Percentiles rank a stretch among this genome's conserved stretches.
Evolutionary conservation across 805 yeast genomes (phyloP).

Genomic region (Candida verbasci): DNA sequence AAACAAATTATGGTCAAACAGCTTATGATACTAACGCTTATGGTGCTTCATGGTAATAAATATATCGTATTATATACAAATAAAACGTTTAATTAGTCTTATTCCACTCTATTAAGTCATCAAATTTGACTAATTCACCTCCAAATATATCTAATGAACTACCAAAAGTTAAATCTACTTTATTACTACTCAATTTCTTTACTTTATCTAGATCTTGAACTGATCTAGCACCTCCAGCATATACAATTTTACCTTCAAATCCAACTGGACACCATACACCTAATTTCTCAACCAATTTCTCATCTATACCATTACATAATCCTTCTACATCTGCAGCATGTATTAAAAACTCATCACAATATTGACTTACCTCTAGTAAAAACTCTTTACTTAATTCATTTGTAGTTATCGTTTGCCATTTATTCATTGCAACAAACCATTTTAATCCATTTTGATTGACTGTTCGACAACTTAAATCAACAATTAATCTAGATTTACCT

Average conservation of each 20-base stretch:
- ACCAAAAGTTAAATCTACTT: constrained; percentile 89
- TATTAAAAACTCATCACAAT: constrained; percentile 82
- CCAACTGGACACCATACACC: constrained; percentile 70
- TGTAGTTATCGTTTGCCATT: constrained; percentile 90
- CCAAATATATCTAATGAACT: constrained; percentile 95
- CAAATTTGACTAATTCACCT: constrained; percentile 72
- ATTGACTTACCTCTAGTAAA: constrained; percentile 49
- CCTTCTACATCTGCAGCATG: constrained; percentile 99
- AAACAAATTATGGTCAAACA: constrained; percentile 25
- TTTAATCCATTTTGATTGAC: constrained; percentile 21
- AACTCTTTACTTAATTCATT: constrained; percentile 51
- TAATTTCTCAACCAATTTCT: constrained; percentile 61
- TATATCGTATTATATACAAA: not conserved
- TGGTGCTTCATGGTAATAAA: constrained; percentile 28
- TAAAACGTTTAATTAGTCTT: constrained; percentile 5
- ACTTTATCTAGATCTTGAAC: constrained; percentile 67
- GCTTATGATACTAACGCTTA: constrained; percentile 29
- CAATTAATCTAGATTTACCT: constrained; percentile 66
- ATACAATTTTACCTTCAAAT: constrained; percentile 67
- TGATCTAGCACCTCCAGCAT: constrained; percentile 95
- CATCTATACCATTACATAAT: constrained; percentile 87
- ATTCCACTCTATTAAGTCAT: constrained; percentile 78
- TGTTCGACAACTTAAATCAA: constrained; percentile 82
- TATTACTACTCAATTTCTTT: constrained; percentile 63
- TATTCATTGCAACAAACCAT: constrained; percentile 97